A percentile compares a stretch with the other conserved stretches of the same genome.
Evolutionary conservation across 2,329 filamentous ascomycete species (phyloP).

Genomic region (Exophiala phaeomuriformis): DNA sequence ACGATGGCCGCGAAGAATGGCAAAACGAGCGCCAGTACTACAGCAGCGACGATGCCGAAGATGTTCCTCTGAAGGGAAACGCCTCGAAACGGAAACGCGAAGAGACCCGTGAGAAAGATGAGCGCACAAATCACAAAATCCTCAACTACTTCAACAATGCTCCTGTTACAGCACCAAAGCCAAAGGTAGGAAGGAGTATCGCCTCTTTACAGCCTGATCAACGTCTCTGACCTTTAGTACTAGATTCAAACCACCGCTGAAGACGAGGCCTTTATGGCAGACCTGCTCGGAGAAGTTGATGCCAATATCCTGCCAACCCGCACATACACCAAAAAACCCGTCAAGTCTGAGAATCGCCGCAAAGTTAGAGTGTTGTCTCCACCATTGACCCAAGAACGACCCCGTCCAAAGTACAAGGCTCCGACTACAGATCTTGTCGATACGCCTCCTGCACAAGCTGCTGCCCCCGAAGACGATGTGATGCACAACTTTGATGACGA

Average conservation of each 20-base stretch:
- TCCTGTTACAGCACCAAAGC: conserved; percentile 60
- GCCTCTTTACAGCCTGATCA: background rate
- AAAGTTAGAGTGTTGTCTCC: conserved; percentile 77
- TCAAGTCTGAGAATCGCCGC: conserved; percentile 68
- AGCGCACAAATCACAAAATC: conserved; percentile 85
- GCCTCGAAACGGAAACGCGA: conserved; percentile 76
- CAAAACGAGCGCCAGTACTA: conserved; percentile 59
- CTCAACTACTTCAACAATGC: conserved; percentile 90
- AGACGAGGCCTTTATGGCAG: conserved; percentile 79
- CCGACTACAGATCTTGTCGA: conserved; percentile 41
- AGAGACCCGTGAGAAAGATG: conserved; percentile 74
- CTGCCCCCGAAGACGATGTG: conserved; percentile 51
- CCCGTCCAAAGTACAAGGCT: conserved; percentile 13
- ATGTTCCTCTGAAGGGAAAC: conserved; percentile 51
- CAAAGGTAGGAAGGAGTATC: conserved; percentile 54
- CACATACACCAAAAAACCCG: conserved; percentile 51
- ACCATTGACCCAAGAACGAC: conserved; percentile 50
- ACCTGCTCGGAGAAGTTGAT: conserved; percentile 81
- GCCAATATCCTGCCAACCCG: conserved; percentile 59
- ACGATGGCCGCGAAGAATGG: conserved; percentile 95
- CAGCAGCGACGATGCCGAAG: conserved; percentile 70
- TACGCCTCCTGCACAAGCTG: conserved; percentile 35
- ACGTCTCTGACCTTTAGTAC: background rate
- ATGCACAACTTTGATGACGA: conserved; percentile 58
- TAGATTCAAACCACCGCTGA: conserved; percentile 61